Evolutionary conservation across 306 rosid genomes (phyloP).

Genomic region (Hylodesmum podocarpum): DNA sequence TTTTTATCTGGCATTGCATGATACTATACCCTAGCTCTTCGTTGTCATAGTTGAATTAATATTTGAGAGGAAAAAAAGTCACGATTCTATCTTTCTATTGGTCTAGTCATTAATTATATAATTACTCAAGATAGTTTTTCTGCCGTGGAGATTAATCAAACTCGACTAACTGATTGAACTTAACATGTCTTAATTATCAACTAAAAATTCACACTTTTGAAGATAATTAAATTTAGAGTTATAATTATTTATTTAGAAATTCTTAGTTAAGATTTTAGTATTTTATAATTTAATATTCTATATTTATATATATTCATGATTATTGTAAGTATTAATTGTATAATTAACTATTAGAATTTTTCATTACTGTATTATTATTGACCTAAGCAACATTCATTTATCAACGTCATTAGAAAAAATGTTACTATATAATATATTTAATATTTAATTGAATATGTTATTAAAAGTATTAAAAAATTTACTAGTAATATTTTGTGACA

Average conservation of each 20-base stretch:
- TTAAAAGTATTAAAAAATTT: too few relatives aligned
- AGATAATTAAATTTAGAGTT: background rate
- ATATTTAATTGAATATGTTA: too few relatives aligned
- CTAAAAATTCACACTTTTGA: background rate
- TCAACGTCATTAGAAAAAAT: too few relatives aligned
- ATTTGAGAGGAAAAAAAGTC: background rate
- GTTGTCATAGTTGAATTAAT: background rate
- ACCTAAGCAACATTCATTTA: too few relatives aligned
- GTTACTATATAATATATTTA: too few relatives aligned
- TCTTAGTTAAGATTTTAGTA: background rate
- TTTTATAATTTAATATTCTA: too few relatives aligned
- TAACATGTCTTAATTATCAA: background rate
- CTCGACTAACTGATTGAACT: background rate
- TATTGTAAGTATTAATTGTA: too few relatives aligned
- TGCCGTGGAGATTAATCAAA: background rate
- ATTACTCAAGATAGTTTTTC: background rate
- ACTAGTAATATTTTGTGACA: too few relatives aligned
- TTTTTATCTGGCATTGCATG: background rate
- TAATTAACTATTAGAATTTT: too few relatives aligned
- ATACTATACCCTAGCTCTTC: background rate
- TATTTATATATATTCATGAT: too few relatives aligned
- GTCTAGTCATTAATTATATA: background rate
- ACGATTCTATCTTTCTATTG: background rate
- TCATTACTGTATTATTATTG: too few relatives aligned
- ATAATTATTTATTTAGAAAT: background rate